These are phyloP conservation scores for Ophiostoma australiae DNA, from an alignment of 2,329 filamentous ascomycete species.

Conservation along the genomic window DNA sequence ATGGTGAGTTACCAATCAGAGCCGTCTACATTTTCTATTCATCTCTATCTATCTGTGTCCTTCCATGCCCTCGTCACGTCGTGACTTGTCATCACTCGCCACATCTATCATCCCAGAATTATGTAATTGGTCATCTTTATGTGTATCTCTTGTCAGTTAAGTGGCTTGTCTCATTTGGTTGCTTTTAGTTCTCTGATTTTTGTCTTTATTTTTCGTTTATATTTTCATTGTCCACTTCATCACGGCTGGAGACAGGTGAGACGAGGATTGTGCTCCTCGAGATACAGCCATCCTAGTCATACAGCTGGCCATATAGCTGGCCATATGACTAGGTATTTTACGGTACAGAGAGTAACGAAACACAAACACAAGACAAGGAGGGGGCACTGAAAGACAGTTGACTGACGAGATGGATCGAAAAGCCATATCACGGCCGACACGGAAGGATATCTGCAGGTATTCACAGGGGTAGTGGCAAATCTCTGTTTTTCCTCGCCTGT, in stretches of 20 bases:
- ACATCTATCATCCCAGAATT: not conserved
- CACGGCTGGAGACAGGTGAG: slow-evolving; percentile 8
- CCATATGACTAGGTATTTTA: not conserved
- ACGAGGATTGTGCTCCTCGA: not conserved
- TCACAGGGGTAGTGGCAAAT: not conserved
- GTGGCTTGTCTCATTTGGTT: not conserved
- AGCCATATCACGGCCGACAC: not conserved
- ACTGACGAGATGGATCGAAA: not conserved
- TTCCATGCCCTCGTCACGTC: not conserved
- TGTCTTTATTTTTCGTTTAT: not conserved
- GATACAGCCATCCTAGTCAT: not conserved
- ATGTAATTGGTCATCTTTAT: not conserved
- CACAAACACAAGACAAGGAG: not conserved
- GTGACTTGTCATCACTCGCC: not conserved
- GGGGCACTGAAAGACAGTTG: not conserved
- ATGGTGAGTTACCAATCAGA: not conserved
- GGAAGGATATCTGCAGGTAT: not conserved
- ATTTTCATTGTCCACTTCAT: not conserved
- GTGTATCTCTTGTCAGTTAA: not conserved
- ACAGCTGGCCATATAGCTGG: not conserved
- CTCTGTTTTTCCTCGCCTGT: not conserved
- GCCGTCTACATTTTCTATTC: not conserved
- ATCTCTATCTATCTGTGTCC: not conserved
- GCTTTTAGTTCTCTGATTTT: not conserved
- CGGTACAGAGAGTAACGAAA: not conserved